A percentile compares a stretch with the other conserved stretches of the same genome.
phyloP scores from a whole-genome alignment of 2,329 filamentous ascomycete genomes.

The Trichophyton schoenleinii region DNA sequence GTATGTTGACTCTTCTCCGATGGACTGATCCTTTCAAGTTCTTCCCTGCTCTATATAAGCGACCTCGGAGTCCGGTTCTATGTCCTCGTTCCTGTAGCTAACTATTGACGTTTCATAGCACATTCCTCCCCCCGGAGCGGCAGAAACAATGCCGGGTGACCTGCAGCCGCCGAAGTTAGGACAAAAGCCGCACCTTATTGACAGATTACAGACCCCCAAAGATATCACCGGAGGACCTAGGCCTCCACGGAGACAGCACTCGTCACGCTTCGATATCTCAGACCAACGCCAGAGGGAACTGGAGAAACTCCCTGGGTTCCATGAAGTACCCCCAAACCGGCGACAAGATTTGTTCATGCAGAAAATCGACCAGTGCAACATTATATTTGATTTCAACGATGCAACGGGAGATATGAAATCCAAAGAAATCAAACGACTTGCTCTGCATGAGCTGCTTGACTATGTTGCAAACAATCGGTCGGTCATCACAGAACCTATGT shows the following conservation, averaged over 20 bases:
- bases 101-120: conserved; percentile 46
- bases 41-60: background rate
- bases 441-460: conserved; percentile 88
- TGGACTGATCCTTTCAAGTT: background rate
- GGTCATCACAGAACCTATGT: conserved; percentile 98
- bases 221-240: conserved; percentile 91
- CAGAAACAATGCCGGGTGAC: conserved; percentile 97
- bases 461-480: conserved; percentile 98
- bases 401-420: conserved; percentile 98
- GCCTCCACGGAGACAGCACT: conserved; percentile 93
- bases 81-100: background rate
- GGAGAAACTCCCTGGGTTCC: conserved; percentile 93
- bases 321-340: conserved; percentile 89
- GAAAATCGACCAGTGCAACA: conserved; percentile 98
- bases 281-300: conserved; percentile 78
- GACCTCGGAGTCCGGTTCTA: background rate
- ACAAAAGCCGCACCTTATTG: conserved; percentile 77
- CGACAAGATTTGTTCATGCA: conserved; percentile 98
- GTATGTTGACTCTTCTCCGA: conserved; percentile 42
- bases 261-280: conserved; percentile 94
- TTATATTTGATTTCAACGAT: conserved; percentile 99
- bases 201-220: conserved; percentile 83
- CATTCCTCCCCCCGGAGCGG: conserved; percentile 77
- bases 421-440: conserved; percentile 96
- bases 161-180: conserved; percentile 86